phyloP scores from a whole-genome alignment of 1,284 basidiomycete genomes.

The Xerocomus amazonicus region DNA sequence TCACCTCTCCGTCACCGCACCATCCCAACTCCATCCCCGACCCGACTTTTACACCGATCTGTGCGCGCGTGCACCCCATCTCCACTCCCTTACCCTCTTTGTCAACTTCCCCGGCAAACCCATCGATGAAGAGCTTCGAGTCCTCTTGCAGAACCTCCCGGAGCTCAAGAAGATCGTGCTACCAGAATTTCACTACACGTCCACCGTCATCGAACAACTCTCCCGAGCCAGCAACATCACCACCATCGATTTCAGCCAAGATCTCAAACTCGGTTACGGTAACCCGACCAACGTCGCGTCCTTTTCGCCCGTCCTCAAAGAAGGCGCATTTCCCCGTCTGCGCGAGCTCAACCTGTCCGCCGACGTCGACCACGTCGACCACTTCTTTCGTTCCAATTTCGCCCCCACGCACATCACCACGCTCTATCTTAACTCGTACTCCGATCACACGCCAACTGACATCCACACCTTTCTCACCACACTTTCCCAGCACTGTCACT shows the following conservation, averaged over 20 bases:
- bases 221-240: slow-evolving; percentile 45
- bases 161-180: slow-evolving; percentile 48
- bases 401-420: slow-evolving; percentile 47
- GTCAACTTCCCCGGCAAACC: slow-evolving; percentile 35
- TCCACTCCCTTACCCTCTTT: slow-evolving; percentile 44
- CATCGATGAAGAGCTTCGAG: slow-evolving; percentile 37
- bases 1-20: slow-evolving; percentile 29
- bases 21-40: slow-evolving; percentile 8
- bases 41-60: slow-evolving; percentile 48
- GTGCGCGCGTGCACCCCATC: slow-evolving; percentile 47
- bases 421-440: slow-evolving; percentile 49
- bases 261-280: slow-evolving; percentile 40
- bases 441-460: slow-evolving; percentile 38
- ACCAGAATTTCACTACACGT: slow-evolving; percentile 50
- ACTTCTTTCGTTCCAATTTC: slow-evolving; percentile 43
- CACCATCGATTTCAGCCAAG: slow-evolving; percentile 49
- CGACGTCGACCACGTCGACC: slow-evolving; percentile 41
- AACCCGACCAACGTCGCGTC: slow-evolving; percentile 39
- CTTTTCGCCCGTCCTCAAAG: slow-evolving; percentile 42
- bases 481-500: slow-evolving; percentile 45
- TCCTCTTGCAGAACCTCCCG: slow-evolving; percentile 40
- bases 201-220: slow-evolving; percentile 42
- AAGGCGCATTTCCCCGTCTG: slow-evolving; percentile 53
- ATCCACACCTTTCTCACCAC: slow-evolving; percentile 43
- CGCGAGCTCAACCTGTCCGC: slow-evolving; percentile 49